Evolutionary conservation across 2,329 filamentous ascomycete species (phyloP), one percentile per base, ranked within the genome.

Genomic region (Sphaerostilbella broomeana): DNA sequence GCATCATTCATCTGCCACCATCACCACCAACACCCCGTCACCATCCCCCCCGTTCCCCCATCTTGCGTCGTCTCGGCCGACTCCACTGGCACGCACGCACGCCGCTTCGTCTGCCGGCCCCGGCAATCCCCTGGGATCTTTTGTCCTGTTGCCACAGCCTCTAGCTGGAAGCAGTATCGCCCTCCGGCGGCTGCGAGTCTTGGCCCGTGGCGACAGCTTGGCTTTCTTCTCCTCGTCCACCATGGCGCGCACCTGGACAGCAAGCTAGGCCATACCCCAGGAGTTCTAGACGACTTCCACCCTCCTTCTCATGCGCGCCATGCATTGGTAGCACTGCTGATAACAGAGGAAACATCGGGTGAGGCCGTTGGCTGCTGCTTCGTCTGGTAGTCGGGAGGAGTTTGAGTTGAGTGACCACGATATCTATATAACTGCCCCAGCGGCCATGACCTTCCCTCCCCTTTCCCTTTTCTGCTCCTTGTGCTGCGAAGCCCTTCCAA

Each of bases 161-260:
- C n/a, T 45, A 31, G 29, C 50, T 42, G 22, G 42, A 50, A 45
- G 38, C 35, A 45, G 50, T 19, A 51, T 44, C 40, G 39, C 35
- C 38, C 45, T 48, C 50, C 50, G 49, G 47, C 40, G 42, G 35
- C 45, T 43, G 28, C 28, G 21, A 28, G 45, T 30, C 49, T 48
- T 51, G 47, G 49, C 48, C 34, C 25, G 35, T 34, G 37, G 13
- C 15, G 19, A 37, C 24, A 29, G 18, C 34, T 32, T 12, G 33
- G 24, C 16, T 16, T 19, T 21, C 15, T n/a, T 27, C 24, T 26
- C 24, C 24, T 26, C 24, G 24, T 26, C 24, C 24, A n/a, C n/a
- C n/a, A n/a, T 26, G 24, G 9, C 24, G 9, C n/a, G 24, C 24
- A n/a, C n/a, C n/a, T n/a, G n/a, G n/a, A n/a, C n/a, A n/a, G n/a